Conservation (phyloP, 2,329 filamentous ascomycete genomes). For the Geosmithia morbida region DNA sequence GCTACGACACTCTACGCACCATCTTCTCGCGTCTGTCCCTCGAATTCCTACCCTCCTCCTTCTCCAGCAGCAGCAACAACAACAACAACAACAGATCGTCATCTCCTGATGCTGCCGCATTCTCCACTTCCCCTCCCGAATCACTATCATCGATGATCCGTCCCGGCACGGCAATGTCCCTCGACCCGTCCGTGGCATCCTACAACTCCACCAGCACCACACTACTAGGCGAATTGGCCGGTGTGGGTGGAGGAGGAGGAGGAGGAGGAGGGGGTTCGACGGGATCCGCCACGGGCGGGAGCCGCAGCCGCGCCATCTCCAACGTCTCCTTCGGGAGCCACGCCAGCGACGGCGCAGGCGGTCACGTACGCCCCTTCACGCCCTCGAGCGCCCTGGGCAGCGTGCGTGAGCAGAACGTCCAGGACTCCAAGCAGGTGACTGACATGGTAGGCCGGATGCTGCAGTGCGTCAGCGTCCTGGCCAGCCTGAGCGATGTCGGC, state of each 20-base stretch:
- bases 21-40: conserved; percentile 84
- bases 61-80: too few relatives aligned
- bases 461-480: conserved; percentile 87
- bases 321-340: conserved; percentile 60
- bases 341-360: conserved; percentile 23
- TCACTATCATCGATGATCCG: conserved; percentile 32
- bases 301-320: conserved; percentile 65
- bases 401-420: conserved; percentile 39
- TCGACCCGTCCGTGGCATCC: conserved; percentile 62
- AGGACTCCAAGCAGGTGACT: conserved; percentile 67
- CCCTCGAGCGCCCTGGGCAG: conserved; percentile 28
- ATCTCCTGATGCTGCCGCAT: neutral
- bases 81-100: conserved; percentile 14
- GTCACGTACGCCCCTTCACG: conserved; percentile 14
- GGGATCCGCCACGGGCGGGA: conserved; percentile 29
- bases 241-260: neutral
- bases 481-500: conserved; percentile 49
- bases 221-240: conserved; percentile 45
- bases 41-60: conserved; percentile 51
- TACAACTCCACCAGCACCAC: conserved; percentile 72
- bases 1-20: conserved; percentile 76
- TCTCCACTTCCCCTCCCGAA: conserved; percentile 34
- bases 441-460: conserved; percentile 93
- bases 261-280: conserved; percentile 15
- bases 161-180: conserved; percentile 59